Evolutionary conservation across 73 alveolate species (phyloP).

Genomic region (Durusdinium trenchii): DNA sequence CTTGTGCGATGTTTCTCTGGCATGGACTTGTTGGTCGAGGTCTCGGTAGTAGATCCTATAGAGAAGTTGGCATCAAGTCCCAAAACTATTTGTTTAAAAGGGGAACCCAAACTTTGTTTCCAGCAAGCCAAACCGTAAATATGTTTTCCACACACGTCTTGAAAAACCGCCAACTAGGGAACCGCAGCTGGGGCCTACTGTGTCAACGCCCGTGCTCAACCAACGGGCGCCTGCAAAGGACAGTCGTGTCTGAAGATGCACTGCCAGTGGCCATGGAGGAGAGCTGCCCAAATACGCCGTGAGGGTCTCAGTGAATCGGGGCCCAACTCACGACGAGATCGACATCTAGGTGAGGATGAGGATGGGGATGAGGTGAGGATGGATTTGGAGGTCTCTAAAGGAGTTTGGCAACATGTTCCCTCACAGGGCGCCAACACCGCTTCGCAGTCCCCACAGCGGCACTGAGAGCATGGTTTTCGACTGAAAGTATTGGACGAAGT

Average conservation of each 20-base stretch:
- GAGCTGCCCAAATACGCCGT: background rate
- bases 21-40: too few relatives aligned
- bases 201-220: too few relatives aligned
- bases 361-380: background rate
- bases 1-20: too few relatives aligned
- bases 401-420: background rate
- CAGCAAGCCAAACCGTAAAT: too few relatives aligned
- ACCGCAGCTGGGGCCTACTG: too few relatives aligned
- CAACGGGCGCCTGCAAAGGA: background rate
- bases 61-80: too few relatives aligned
- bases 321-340: background rate
- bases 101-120: too few relatives aligned
- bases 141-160: too few relatives aligned
- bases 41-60: too few relatives aligned
- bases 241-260: background rate
- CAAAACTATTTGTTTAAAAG: too few relatives aligned
- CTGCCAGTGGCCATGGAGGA: background rate
- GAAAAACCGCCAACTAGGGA: too few relatives aligned
- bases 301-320: background rate
- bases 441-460: background rate
- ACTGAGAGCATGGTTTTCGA: background rate
- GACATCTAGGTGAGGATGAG: background rate
- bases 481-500: background rate
- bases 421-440: too few relatives aligned
- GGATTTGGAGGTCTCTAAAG: background rate